Evolutionary conservation across 2,329 filamentous ascomycete genomes (phyloP), one percentile per base, ranked within the genome.

Genomic region (Rhexocercosporidium sp.): DNA sequence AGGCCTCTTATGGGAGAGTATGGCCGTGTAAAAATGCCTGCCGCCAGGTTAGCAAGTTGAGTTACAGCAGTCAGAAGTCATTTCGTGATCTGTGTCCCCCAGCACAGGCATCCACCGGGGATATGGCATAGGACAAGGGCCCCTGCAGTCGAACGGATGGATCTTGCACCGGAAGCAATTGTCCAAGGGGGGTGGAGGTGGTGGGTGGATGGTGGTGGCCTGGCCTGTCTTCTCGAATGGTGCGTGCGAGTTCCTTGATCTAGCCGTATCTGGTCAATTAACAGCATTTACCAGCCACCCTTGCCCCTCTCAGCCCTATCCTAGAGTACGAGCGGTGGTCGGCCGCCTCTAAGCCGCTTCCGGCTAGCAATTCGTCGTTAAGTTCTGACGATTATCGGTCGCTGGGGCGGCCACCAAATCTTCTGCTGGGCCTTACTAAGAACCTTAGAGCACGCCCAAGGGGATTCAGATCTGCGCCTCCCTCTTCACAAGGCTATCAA

Each of bases 341-440:
- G 62, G 62, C 62, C 62, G 62, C 53, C 62, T 18, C 41, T 64
- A 64, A 59, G 7, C 56, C 20, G 7, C 14, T 44, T 59, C 1
- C 39, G 16, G 59, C 29, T 61, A 61, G 41, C 12, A 57, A 20
- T n/a, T 46, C 56, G 12, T 41, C 16, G 41, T 64, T 34, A 51
- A 39, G 53, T 64, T 64, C 62, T 59, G 62, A 65, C 62, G 22
- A 51, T 14, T 20, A 18, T 53, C 20, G 54, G 39, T 41, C 29
- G 27, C 44, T 49, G 37, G 16, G 39, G 25, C 34, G 31, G 54
- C 54, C 54, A 39, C n/a, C 20, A 25, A 25, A n/a, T 25, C 53
- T 60, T 60, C 31, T 60, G 39, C 57, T 60, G 57, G 57, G 57
- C 57, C 57, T 60, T 46, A 60, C 57, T 60, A 60, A 60, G 57